Evolutionary conservation across 805 yeast species (phyloP).

Genomic region (Clavispora vitiphila): DNA sequence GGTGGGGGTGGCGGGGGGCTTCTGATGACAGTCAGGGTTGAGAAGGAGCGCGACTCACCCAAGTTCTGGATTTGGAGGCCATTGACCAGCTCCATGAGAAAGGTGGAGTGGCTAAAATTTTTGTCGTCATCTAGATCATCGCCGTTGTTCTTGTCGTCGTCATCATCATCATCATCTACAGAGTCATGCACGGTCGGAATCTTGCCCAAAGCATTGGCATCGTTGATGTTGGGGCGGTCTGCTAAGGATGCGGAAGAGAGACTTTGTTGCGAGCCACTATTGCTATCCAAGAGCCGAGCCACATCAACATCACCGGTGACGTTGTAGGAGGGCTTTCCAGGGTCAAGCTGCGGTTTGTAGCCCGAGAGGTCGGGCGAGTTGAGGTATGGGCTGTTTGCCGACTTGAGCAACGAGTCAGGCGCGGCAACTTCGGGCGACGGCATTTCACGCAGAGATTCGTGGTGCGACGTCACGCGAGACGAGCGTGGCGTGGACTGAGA

Average conservation of each 20-base stretch:
- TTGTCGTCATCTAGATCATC: slow-evolving; percentile 1
- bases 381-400: slow-evolving; percentile 9
- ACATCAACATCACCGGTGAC: slow-evolving; percentile 8
- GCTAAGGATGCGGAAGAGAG: background rate
- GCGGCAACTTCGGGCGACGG: background rate
- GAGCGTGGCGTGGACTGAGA: too few relatives aligned
- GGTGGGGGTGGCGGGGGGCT: slow-evolving; percentile 16
- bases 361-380: slow-evolving; percentile 13
- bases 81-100: background rate
- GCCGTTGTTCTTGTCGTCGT: background rate
- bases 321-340: slow-evolving; percentile 11
- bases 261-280: background rate
- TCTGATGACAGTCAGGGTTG: slow-evolving; percentile 21
- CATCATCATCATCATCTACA: slow-evolving; percentile 1
- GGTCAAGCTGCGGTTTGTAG: slow-evolving; percentile 15
- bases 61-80: slow-evolving; percentile 3
- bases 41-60: slow-evolving; percentile 8
- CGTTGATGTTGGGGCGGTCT: slow-evolving; percentile 13
- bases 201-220: slow-evolving; percentile 21
- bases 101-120: slow-evolving; percentile 1
- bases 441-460: background rate
- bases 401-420: background rate
- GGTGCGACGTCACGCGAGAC: too few relatives aligned
- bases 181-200: slow-evolving; percentile 22
- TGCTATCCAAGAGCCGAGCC: slow-evolving; percentile 11